A percentile compares a stretch with the other conserved stretches of the same genome.
Evolutionary conservation across 2,329 filamentous ascomycete genomes (phyloP).

Genomic region (Fonsecaea monophora): DNA sequence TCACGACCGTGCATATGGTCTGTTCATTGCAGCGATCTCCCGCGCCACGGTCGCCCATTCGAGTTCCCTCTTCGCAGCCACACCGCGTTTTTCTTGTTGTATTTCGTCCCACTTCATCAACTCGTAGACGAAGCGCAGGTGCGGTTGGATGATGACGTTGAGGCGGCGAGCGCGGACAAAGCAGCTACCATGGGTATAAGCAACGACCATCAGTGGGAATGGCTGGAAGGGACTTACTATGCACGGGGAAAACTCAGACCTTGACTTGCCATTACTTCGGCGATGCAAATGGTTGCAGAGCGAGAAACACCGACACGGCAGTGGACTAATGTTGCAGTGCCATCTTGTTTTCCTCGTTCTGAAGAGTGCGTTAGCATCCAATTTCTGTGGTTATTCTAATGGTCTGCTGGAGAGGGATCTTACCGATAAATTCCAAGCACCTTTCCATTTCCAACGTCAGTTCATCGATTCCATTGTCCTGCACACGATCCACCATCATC

Average conservation of each 20-base stretch:
- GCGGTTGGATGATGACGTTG: conserved; percentile 98
- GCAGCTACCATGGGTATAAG: conserved; percentile 60
- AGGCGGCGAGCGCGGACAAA: conserved; percentile 90
- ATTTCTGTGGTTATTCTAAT: conserved; percentile 3
- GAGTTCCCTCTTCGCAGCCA: conserved; percentile 72
- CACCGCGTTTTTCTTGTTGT: conserved; percentile 50
- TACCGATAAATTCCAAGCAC: conserved; percentile 92
- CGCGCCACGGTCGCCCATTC: conserved; percentile 89
- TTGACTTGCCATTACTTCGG: conserved; percentile 90
- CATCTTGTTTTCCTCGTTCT: conserved; percentile 80
- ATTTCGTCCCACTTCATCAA: conserved; percentile 93
- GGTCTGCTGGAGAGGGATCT: conserved; percentile 47
- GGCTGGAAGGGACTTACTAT: conserved; percentile 63
- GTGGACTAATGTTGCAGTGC: conserved; percentile 88
- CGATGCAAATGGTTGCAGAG: conserved; percentile 96
- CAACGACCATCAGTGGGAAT: background rate
- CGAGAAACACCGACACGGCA: conserved; percentile 95
- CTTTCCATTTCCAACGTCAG: conserved; percentile 83
- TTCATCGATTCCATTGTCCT: conserved; percentile 96
- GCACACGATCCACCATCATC: conserved; percentile 81
- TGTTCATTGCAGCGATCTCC: conserved; percentile 95
- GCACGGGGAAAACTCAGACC: conserved; percentile 85
- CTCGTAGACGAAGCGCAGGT: conserved; percentile 93
- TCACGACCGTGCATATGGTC: conserved; percentile 78
- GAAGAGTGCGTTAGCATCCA: conserved; percentile 29